Conservation (phyloP, 495 filamentous ascomycete genomes). For the Trichoderma erinaceum region DNA sequence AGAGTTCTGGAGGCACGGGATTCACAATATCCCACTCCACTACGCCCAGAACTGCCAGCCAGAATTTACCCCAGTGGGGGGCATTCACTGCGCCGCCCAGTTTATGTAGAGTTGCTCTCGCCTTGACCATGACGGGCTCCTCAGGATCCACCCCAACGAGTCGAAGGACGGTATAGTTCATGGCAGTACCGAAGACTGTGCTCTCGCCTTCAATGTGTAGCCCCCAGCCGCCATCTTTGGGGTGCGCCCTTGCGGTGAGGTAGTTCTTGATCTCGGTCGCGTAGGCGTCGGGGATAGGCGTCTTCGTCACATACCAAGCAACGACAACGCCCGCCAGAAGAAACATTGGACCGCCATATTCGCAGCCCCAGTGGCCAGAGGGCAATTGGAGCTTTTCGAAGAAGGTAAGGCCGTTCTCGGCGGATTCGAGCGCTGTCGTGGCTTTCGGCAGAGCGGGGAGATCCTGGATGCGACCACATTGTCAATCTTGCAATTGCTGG, state of each 20-base stretch:
- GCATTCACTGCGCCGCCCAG: conserved; percentile 79
- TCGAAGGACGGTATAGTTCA: conserved; percentile 84
- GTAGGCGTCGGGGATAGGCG: conserved; percentile 73
- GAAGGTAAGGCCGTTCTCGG: conserved; percentile 78
- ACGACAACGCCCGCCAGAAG: conserved; percentile 80
- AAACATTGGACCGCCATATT: conserved; percentile 89
- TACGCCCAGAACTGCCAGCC: conserved; percentile 77
- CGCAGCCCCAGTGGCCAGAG: conserved; percentile 91
- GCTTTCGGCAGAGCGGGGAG: conserved; percentile 65
- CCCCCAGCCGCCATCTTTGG: conserved; percentile 92
- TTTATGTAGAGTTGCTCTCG: conserved; percentile 72
- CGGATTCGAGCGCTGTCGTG: conserved; percentile 67
- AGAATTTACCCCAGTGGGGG: conserved; percentile 95
- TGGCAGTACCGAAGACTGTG: conserved; percentile 78
- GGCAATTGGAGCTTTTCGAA: conserved; percentile 85
- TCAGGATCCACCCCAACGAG: conserved; percentile 86
- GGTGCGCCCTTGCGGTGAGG: conserved; percentile 79
- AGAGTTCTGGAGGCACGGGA: conserved; percentile 86
- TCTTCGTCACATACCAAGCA: conserved; percentile 86
- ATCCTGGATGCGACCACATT: conserved; percentile 40
- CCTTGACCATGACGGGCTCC: conserved; percentile 80
- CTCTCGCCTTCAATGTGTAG: conserved; percentile 94
- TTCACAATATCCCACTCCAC: conserved; percentile 90
- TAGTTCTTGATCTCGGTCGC: conserved; percentile 90
- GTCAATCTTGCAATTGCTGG: conserved; percentile 14